phyloP scores from a whole-genome alignment of 208 protist species.

The Leishmania tropica region DNA sequence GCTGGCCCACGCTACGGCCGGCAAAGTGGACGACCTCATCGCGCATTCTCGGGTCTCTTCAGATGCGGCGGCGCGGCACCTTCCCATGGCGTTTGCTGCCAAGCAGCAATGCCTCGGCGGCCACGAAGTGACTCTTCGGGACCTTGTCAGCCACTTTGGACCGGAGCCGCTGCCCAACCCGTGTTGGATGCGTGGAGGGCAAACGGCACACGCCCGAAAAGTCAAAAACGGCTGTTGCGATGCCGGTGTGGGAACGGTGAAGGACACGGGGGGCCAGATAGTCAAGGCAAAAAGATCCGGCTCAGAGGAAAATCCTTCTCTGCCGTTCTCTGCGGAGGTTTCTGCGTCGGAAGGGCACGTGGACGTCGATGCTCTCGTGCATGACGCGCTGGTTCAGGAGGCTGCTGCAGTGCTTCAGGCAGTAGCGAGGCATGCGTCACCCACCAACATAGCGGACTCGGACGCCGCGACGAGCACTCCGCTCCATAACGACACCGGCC shows the following conservation, averaged over 20 bases:
- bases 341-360: background rate
- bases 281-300: background rate
- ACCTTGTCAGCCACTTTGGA: background rate
- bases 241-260: background rate
- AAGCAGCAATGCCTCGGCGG: background rate
- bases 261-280: background rate
- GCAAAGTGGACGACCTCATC: background rate
- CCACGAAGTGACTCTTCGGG: background rate
- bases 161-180: slow-evolving; percentile 3
- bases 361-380: slow-evolving; percentile 6
- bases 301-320: background rate
- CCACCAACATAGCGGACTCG: background rate
- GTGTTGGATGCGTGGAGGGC: background rate
- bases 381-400: slow-evolving; percentile 17
- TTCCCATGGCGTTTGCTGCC: background rate
- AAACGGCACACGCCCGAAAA: background rate
- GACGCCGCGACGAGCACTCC: background rate
- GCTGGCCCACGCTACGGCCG: background rate
- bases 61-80: background rate
- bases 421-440: background rate
- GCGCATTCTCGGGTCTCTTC: background rate
- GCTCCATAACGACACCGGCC: background rate
- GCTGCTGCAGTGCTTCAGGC: slow-evolving; percentile 5
- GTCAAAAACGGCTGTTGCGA: background rate
- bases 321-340: background rate